phyloP scores from a whole-genome alignment of 2,329 filamentous ascomycete species.

The Aspergillus udagawae region DNA sequence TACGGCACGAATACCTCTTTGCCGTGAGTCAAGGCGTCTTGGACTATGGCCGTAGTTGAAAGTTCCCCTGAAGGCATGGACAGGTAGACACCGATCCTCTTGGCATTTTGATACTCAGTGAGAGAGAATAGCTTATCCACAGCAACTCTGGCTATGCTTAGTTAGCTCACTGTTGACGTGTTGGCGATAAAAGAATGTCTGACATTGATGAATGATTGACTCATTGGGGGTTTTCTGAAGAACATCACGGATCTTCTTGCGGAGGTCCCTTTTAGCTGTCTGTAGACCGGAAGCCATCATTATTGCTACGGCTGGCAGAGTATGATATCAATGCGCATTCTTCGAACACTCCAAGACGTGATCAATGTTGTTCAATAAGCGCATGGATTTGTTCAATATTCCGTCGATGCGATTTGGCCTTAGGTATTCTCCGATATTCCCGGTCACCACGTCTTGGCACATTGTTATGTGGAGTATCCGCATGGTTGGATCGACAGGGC shows the following conservation, averaged over 20 bases:
- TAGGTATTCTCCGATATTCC: background rate
- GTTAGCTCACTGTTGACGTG: slow-evolving; percentile 18
- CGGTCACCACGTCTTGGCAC: slow-evolving; percentile 10
- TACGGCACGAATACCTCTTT: slow-evolving; percentile 93
- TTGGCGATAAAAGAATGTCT: slow-evolving; percentile 9
- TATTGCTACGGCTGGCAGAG: background rate
- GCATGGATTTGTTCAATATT: background rate
- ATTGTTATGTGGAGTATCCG: slow-evolving; percentile 6
- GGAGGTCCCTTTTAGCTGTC: slow-evolving; percentile 71
- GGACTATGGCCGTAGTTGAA: slow-evolving; percentile 76
- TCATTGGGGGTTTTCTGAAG: slow-evolving; percentile 61
- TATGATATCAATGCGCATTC: background rate
- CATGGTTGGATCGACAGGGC: slow-evolving; percentile 8
- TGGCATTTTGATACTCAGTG: slow-evolving; percentile 70
- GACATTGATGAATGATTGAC: slow-evolving; percentile 67
- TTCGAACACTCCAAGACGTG: background rate
- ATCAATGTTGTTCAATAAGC: background rate
- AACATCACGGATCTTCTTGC: slow-evolving; percentile 64
- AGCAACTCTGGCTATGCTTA: slow-evolving; percentile 57
- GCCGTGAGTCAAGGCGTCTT: slow-evolving; percentile 68
- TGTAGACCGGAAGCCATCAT: slow-evolving; percentile 54
- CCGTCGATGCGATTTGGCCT: background rate
- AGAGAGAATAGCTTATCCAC: slow-evolving; percentile 63
- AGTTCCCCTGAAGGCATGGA: slow-evolving; percentile 89
- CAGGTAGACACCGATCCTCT: slow-evolving; percentile 77